phyloP scores from a whole-genome alignment of 768 basidiomycete species.

The Xanthoconium stramineum region DNA sequence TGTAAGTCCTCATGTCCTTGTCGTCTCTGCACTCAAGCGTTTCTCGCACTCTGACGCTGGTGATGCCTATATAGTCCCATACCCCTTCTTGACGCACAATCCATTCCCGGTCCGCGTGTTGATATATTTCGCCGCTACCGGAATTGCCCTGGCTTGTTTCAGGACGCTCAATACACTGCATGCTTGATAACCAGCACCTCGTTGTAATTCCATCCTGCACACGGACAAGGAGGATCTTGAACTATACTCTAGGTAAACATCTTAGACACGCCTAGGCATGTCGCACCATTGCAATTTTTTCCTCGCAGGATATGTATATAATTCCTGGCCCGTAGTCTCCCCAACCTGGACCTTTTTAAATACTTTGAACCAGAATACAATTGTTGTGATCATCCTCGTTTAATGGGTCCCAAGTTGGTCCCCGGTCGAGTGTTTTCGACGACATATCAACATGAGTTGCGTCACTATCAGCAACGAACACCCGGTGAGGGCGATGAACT shows the following conservation, averaged over 20 bases:
- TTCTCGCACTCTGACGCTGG: too few species aligned
- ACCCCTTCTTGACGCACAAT: conserved; percentile 75
- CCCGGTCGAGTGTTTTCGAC: background rate
- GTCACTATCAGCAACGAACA: background rate
- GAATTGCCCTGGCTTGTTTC: conserved; percentile 55
- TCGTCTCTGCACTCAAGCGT: too few species aligned
- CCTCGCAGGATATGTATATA: too few species aligned
- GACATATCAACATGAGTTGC: conserved; percentile 8
- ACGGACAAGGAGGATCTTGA: background rate
- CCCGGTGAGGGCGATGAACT: conserved; percentile 11
- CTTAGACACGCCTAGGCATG: too few species aligned
- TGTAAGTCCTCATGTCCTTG: conserved; percentile 45
- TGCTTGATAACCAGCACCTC: conserved; percentile 11
- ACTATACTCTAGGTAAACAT: background rate
- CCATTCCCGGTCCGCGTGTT: conserved; percentile 46
- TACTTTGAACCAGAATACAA: too few species aligned
- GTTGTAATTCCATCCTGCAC: background rate
- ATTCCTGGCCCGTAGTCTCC: too few species aligned
- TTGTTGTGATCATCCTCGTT: too few species aligned
- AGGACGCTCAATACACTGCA: conserved; percentile 59
- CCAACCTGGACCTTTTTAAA: too few species aligned
- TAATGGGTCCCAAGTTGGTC: too few species aligned
- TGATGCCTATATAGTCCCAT: too few species aligned
- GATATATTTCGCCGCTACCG: conserved; percentile 56
- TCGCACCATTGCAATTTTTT: too few species aligned